Percentiles rank a stretch among this genome's conserved stretches.
Conservation (phyloP, 495 filamentous ascomycete genomes). For the Oidiodendron maius region DNA sequence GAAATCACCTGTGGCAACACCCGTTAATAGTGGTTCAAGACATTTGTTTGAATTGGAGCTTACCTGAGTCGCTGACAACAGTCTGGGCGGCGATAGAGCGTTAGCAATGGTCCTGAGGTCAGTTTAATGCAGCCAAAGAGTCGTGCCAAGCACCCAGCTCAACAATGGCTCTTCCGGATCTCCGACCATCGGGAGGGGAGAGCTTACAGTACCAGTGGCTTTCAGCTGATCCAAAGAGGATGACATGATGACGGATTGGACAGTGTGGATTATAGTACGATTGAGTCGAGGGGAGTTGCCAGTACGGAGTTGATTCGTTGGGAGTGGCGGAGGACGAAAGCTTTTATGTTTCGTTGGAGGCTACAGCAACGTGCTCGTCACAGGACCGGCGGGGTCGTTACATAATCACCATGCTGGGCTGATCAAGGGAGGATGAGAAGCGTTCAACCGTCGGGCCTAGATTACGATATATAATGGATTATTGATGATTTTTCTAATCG, state of each 20-base stretch:
- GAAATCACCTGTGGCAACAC: constrained; percentile 57
- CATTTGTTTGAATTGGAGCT: constrained; percentile 28
- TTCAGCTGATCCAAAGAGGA: constrained; percentile 94
- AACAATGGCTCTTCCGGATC: constrained; percentile 6
- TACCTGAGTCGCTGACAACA: constrained; percentile 95
- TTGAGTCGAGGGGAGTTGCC: too few relatives aligned
- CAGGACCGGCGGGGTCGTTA: too few relatives aligned
- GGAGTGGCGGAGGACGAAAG: too few relatives aligned
- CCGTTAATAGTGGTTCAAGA: constrained; percentile 11
- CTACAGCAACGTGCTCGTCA: too few relatives aligned
- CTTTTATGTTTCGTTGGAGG: too few relatives aligned
- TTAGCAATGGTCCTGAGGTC: constrained; percentile 14
- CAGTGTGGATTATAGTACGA: too few relatives aligned
- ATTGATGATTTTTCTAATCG: too few relatives aligned
- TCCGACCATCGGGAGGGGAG: constrained; percentile 8
- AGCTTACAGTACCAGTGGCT: constrained; percentile 86
- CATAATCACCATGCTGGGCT: too few relatives aligned
- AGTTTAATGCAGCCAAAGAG: neutral
- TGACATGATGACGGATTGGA: constrained; percentile 62
- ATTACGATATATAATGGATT: too few relatives aligned
- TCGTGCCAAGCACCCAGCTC: constrained; percentile 2
- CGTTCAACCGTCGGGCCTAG: too few relatives aligned
- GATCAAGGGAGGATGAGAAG: too few relatives aligned
- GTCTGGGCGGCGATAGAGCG: constrained; percentile 42
- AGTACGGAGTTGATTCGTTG: too few relatives aligned